Base-by-base conservation (phyloP, 106 monocot genomes). In the Chionographis japonica region DNA sequence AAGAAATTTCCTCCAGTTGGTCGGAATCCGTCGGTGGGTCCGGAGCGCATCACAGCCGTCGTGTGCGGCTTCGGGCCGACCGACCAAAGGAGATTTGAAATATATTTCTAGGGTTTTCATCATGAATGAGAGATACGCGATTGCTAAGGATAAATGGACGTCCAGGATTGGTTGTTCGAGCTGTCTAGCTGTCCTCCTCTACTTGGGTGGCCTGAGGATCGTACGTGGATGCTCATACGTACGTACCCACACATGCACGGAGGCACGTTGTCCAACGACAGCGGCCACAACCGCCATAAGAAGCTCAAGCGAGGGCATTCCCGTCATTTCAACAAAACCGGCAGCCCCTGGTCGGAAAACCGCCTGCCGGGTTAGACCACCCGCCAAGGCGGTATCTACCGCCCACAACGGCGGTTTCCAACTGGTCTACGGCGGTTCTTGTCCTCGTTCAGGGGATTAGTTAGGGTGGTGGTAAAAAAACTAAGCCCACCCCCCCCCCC, bases 351-450 rank as follows among this genome's bases (percentile, higher is more conserved):
- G 43, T 49, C 40, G n/a, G 63, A 63, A 63, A 42, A 63, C 40
- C 42, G 54, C 15, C 4, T 0, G 5, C n/a, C 54, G 54, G 54
- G 5, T 51, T 51, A 13, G 51, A 13, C 13, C 51, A 7, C 51
- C 8, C 2, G 8, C 51, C 3, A 6, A 51, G 13, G 51, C 51
- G 51, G n/a, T 54, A 54, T 54, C 54, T 5, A 54, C 51, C n/a
- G 10, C 43, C 8, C 43, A 12, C 3, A 43, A 10, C 2, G 37
- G 63, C 17, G 9, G 43, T 10, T 17, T 2, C 46, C 63, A 17
- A 43, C 13, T 50, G 51, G 52, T 36, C 20, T 66, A 66, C 66
- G 50, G 66, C 66, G 66, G 43, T 52, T 66, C 51, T 52, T 66
- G 66, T 66, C 66, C 66, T 50, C 54, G 13, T 15, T 16, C 15